These are phyloP conservation scores for Mycena citricolor DNA, from an alignment of 1,284 basidiomycete species.

Conservation along the genomic window DNA sequence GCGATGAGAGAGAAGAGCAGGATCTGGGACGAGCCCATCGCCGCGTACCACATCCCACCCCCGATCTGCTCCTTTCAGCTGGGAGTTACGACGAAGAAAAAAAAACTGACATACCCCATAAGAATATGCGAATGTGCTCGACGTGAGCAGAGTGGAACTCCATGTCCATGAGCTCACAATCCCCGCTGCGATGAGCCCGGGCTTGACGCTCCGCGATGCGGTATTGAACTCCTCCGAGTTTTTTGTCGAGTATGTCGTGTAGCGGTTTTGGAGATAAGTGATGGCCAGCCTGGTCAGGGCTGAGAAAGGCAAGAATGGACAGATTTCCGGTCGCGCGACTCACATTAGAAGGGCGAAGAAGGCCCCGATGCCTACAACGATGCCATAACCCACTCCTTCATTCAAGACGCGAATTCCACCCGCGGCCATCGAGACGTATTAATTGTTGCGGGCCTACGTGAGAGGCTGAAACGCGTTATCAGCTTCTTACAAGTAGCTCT, in stretches of 20 bases:
- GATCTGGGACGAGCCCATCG: constrained; percentile 57
- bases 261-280: constrained; percentile 7
- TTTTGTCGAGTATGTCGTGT: constrained; percentile 12
- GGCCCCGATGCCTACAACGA: constrained; percentile 17
- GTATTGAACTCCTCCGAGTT: constrained; percentile 18
- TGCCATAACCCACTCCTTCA: constrained; percentile 16
- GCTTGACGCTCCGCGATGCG: constrained; percentile 16
- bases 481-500: too few relatives aligned
- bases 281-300: not conserved
- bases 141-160: constrained; percentile 60
- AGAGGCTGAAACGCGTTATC: too few relatives aligned
- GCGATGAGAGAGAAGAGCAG: constrained; percentile 58
- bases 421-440: too few relatives aligned
- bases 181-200: constrained; percentile 14
- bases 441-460: too few relatives aligned
- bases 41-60: constrained; percentile 39
- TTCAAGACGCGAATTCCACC: too few relatives aligned
- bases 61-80: too few relatives aligned
- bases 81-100: too few relatives aligned
- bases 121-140: constrained; percentile 53
- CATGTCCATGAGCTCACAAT: constrained; percentile 59
- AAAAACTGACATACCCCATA: constrained; percentile 42
- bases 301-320: not conserved
- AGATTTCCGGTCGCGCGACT: constrained; percentile 9
- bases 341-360: constrained; percentile 15